Percentiles rank a stretch among this genome's conserved stretches.
Conservation (phyloP, 2,329 filamentous ascomycete genomes). For the Beauveria pseudobassiana region DNA sequence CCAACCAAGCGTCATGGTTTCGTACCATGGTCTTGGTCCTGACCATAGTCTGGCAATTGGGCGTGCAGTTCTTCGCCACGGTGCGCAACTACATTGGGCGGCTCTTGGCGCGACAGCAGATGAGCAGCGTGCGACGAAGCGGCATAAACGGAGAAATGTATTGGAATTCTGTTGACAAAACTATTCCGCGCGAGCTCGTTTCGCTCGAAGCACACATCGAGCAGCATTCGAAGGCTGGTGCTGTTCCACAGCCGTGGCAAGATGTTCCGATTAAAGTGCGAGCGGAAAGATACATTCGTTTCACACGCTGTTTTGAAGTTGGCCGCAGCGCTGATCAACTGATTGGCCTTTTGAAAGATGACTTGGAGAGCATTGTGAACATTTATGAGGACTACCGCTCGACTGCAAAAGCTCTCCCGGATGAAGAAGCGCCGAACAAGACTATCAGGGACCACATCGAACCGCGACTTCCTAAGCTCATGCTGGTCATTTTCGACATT, state of each 20-base stretch:
- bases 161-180: conserved; percentile 11
- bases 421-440: neutral
- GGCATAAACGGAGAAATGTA: neutral
- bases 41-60: conserved; percentile 15
- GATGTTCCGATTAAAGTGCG: conserved; percentile 13
- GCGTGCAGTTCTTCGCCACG: conserved; percentile 13
- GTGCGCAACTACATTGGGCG: conserved; percentile 12
- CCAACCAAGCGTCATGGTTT: conserved; percentile 13
- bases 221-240: neutral
- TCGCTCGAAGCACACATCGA: conserved; percentile 7
- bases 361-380: conserved; percentile 15
- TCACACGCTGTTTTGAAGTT: conserved; percentile 12
- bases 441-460: conserved; percentile 10
- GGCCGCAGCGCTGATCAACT: conserved; percentile 15
- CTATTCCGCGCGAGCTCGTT: conserved; percentile 10
- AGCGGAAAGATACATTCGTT: conserved; percentile 15
- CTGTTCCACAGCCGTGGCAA: conserved; percentile 4
- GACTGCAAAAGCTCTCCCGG: neutral
- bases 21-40: conserved; percentile 15
- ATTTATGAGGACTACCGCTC: conserved; percentile 14
- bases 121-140: neutral
- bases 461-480: conserved; percentile 13
- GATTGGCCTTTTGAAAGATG: conserved; percentile 14
- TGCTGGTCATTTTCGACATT: conserved; percentile 15
- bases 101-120: conserved; percentile 12